These are phyloP conservation scores for Metschnikowia kofuensis DNA, from an alignment of 805 yeast genomes.

Conservation along the genomic window DNA sequence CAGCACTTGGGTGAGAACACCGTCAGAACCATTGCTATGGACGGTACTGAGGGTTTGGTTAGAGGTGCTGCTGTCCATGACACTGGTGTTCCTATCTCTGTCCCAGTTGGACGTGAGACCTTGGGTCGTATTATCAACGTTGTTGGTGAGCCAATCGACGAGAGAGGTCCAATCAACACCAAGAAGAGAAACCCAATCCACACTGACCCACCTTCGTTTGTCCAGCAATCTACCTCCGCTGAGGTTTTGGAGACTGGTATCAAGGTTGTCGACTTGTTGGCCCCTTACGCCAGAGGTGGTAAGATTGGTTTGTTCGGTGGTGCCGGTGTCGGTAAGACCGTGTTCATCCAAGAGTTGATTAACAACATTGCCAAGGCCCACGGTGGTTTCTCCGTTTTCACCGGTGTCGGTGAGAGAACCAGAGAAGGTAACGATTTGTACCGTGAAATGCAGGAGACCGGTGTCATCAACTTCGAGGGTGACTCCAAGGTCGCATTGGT, in stretches of 20 bases:
- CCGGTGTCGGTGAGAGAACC: conserved; percentile 99
- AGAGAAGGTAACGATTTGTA: conserved; percentile 99
- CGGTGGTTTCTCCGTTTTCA: conserved; percentile 99
- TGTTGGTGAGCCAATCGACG: conserved; percentile 99
- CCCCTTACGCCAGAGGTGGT: conserved; percentile 99
- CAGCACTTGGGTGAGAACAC: conserved; percentile 99
- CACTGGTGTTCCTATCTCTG: conserved; percentile 98
- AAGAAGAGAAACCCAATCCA: conserved; percentile 96
- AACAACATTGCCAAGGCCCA: conserved; percentile 99
- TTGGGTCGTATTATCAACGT: conserved; percentile 98
- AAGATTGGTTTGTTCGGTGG: conserved; percentile 99
- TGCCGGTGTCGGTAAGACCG: conserved; percentile 99
- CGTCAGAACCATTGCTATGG: conserved; percentile 99
- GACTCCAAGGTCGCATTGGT: conserved; percentile 99
- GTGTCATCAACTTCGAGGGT: conserved; percentile 99
- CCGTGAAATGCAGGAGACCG: conserved; percentile 99
- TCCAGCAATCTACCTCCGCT: conserved; percentile 95
- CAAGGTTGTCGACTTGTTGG: conserved; percentile 97
- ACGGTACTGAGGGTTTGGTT: conserved; percentile 99
- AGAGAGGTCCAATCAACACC: conserved; percentile 96
- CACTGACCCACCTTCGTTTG: conserved; percentile 95
- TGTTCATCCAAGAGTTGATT: conserved; percentile 98
- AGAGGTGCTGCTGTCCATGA: conserved; percentile 91
- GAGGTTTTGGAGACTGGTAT: conserved; percentile 99
- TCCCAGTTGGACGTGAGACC: conserved; percentile 99